Base-by-base conservation (phyloP, 1,139 yeast genomes). In the Scheffersomyces titani region DNA sequence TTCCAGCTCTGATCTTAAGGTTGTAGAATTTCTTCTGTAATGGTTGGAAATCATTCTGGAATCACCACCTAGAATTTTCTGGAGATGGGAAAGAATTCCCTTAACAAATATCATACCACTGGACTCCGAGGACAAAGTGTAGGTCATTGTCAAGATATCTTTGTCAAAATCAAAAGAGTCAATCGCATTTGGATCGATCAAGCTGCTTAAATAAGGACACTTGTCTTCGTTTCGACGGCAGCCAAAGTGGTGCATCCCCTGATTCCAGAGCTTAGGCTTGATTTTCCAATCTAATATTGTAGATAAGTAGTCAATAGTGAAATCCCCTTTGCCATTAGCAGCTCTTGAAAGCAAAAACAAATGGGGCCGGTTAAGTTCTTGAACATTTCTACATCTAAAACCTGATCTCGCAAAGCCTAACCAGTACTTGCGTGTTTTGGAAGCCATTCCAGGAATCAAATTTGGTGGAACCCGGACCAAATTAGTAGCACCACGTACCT, bases 81-180 rank as follows among this genome's bases (percentile, higher is more conserved):
- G 55, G 6, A 66, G 53, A 56, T 67, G 67, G 13, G 51, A 48
- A 46, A 62, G 56, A 55, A 67, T 58, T 1, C 70, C 70, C 46
- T 56, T 60, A 1, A 65, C 54, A 44, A 62, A 64, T 1, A 68
- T 53, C 19, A 65, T 50, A 44, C 61, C 64, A 53, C 64, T 66
- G 24, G 62, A 61, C 45, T 60, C 52, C 13, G 16, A 30, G 13
- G 40, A 30, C 16, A 30, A 30, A 11, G 40, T 30, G 40, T 30
- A 30, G 40, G 40, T 30, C 40, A 30, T 30, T 30, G 40, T 30
- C 40, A 30, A 30, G 16, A 30, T 5, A 9, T 30, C 40, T 9
- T 30, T 30, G 16, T 30, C 40, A 30, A 30, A 30, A 30, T 24
- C 30, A 24, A 24, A 24, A 7, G 30, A 24, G 30, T 24, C 30